Conservation (phyloP, 1,284 basidiomycete genomes). For the Ceratobasidium sp. region DNA sequence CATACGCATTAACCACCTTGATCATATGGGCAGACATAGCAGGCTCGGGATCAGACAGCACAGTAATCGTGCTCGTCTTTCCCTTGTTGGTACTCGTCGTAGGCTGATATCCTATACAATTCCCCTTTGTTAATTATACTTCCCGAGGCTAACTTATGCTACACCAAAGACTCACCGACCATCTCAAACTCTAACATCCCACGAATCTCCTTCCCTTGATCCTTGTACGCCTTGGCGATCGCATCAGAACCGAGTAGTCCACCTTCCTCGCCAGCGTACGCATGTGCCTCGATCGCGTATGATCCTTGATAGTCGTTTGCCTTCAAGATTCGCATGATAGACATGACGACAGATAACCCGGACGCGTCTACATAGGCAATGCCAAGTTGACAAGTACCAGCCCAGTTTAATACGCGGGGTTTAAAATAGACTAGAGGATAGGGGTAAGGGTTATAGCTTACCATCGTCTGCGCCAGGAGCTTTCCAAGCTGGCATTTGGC, state of each 20-base stretch:
- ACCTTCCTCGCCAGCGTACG: conserved; percentile 56
- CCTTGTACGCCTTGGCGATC: conserved; percentile 35
- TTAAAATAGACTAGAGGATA: neutral
- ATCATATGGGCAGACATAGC: conserved; percentile 37
- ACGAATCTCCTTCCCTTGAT: conserved; percentile 20
- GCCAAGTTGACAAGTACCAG: neutral
- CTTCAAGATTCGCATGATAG: conserved; percentile 70
- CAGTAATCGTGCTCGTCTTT: conserved; percentile 42
- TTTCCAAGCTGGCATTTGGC: conserved; percentile 41
- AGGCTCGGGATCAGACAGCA: conserved; percentile 37
- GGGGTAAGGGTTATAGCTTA: conserved; percentile 4
- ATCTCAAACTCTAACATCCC: conserved; percentile 46
- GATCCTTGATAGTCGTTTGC: conserved; percentile 67
- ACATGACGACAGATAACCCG: conserved; percentile 75
- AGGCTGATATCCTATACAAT: conserved; percentile 34
- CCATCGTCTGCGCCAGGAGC: conserved; percentile 68
- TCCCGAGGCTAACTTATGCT: neutral
- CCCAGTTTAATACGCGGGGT: neutral
- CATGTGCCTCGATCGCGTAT: conserved; percentile 73
- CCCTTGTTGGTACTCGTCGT: conserved; percentile 25
- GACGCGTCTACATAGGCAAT: conserved; percentile 78
- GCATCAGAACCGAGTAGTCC: conserved; percentile 41
- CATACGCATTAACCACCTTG: conserved; percentile 30
- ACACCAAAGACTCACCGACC: conserved; percentile 36
- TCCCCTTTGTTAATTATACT: neutral